Percentiles rank a stretch among this genome's conserved stretches.
Conservation (phyloP, 2,329 filamentous ascomycete species). For the Pseudomassariella vexata region DNA sequence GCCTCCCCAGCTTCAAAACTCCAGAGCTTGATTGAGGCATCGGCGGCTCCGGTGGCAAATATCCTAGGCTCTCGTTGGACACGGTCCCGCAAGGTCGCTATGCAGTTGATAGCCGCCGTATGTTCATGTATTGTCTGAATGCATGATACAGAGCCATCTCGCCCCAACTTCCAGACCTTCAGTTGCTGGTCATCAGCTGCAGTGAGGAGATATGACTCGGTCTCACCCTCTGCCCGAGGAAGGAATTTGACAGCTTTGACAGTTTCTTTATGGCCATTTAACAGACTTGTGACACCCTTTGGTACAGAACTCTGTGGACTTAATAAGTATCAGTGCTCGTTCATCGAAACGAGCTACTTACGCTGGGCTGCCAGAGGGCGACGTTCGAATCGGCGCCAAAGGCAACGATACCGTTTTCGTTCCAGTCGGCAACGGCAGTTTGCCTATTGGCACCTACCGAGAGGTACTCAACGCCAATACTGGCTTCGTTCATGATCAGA, state of each 20-base stretch:
- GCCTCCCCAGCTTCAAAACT: constrained; percentile 44
- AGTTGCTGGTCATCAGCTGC: constrained; percentile 78
- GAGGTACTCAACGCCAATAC: constrained; percentile 45
- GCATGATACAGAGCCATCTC: constrained; percentile 26
- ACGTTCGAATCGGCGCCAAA: constrained; percentile 88
- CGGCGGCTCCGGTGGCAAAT: constrained; percentile 74
- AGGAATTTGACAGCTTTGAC: constrained; percentile 84
- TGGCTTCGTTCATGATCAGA: constrained; percentile 14
- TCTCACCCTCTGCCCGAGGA: constrained; percentile 37
- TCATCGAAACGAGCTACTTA: constrained; percentile 42
- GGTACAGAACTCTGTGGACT: constrained; percentile 26
- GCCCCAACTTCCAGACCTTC: constrained; percentile 58
- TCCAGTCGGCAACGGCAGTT: constrained; percentile 87
- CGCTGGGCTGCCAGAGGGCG: constrained; percentile 78
- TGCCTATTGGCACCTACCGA: constrained; percentile 87
- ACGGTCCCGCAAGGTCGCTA: constrained; percentile 36
- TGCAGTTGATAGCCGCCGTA: constrained; percentile 68
- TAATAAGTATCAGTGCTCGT: not conserved
- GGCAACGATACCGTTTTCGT: constrained; percentile 64
- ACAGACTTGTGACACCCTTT: constrained; percentile 58
- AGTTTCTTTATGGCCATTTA: constrained; percentile 70
- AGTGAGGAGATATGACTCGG: constrained; percentile 59
- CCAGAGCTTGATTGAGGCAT: constrained; percentile 71
- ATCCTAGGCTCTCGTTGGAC: constrained; percentile 22
- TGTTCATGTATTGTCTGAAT: constrained; percentile 61